These are phyloP conservation scores for Glycine tomentella DNA, from an alignment of 306 rosid species.

Conservation along the genomic window DNA sequence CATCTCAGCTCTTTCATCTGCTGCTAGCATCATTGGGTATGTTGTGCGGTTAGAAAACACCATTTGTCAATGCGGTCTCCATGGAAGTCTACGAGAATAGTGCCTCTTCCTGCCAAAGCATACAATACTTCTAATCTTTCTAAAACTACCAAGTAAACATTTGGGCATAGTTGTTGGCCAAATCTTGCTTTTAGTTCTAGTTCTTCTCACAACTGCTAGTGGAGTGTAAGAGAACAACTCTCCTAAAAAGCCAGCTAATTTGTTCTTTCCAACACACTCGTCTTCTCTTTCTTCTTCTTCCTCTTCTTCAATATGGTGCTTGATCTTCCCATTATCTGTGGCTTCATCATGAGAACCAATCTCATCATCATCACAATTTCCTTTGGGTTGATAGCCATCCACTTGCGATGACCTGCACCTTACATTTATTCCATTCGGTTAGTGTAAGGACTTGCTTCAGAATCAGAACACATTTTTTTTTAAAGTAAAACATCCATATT, in stretches of 20 bases:
- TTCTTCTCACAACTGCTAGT: constrained; percentile 49
- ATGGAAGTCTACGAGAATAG: constrained; percentile 39
- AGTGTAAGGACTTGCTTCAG: constrained; percentile 30
- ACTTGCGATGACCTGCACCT: constrained; percentile 63
- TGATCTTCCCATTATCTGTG: constrained; percentile 52
- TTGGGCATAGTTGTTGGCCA: constrained; percentile 50
- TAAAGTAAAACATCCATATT: neutral
- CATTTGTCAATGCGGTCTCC: constrained; percentile 34
- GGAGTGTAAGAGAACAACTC: constrained; percentile 62
- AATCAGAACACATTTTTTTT: neutral
- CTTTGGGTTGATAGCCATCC: constrained; percentile 46
- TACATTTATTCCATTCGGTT: neutral
- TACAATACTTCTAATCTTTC: constrained; percentile 65
- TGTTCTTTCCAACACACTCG: constrained; percentile 42
- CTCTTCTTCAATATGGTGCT: constrained; percentile 32
- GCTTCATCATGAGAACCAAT: constrained; percentile 50
- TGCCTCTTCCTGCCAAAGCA: constrained; percentile 56
- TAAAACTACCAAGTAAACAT: constrained; percentile 67
- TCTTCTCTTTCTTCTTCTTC: constrained; percentile 37
- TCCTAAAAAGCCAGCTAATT: constrained; percentile 56
- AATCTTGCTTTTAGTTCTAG: constrained; percentile 42
- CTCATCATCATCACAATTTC: constrained; percentile 46
- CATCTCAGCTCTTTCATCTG: constrained; percentile 35
- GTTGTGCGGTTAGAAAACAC: neutral
- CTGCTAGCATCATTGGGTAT: neutral